Conservation (phyloP, 208 protist genomes). For the Leishmania tarentolae region DNA sequence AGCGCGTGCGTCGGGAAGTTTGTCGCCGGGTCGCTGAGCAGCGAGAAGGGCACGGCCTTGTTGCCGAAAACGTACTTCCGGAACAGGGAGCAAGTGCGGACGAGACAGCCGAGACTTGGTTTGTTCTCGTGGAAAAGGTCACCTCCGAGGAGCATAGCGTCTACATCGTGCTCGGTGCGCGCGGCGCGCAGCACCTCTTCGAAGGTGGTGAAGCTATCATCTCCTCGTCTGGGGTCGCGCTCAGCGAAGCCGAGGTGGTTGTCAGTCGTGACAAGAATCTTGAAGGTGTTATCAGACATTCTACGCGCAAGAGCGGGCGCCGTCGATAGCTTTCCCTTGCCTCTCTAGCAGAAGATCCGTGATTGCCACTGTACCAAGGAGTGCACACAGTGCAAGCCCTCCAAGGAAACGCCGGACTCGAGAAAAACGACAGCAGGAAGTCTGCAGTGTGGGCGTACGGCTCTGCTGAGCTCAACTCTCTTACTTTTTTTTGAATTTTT, state of each 20-base stretch:
- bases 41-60: slow-evolving; percentile 85
- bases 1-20: slow-evolving; percentile 92
- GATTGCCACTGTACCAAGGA: background rate
- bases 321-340: background rate
- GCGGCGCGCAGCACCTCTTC: slow-evolving; percentile 97
- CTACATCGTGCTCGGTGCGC: slow-evolving; percentile 92
- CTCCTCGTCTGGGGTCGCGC: slow-evolving; percentile 94
- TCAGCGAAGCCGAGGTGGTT: slow-evolving; percentile 97
- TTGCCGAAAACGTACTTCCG: slow-evolving; percentile 93
- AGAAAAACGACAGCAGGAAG: too few species aligned
- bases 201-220: slow-evolving; percentile 98
- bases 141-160: slow-evolving; percentile 97
- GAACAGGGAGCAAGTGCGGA: slow-evolving; percentile 87
- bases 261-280: slow-evolving; percentile 95
- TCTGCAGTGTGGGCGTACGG: background rate
- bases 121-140: slow-evolving; percentile 99
- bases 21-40: slow-evolving; percentile 90
- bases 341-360: background rate
- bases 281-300: slow-evolving; percentile 61
- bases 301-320: background rate
- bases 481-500: background rate
- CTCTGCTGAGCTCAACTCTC: background rate
- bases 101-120: slow-evolving; percentile 94
- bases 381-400: background rate
- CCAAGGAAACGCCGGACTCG: background rate